Percentiles rank a stretch among this genome's conserved stretches.
Evolutionary conservation across 495 filamentous ascomycete genomes (phyloP).

Genomic region (Aspergillus diversus): DNA sequence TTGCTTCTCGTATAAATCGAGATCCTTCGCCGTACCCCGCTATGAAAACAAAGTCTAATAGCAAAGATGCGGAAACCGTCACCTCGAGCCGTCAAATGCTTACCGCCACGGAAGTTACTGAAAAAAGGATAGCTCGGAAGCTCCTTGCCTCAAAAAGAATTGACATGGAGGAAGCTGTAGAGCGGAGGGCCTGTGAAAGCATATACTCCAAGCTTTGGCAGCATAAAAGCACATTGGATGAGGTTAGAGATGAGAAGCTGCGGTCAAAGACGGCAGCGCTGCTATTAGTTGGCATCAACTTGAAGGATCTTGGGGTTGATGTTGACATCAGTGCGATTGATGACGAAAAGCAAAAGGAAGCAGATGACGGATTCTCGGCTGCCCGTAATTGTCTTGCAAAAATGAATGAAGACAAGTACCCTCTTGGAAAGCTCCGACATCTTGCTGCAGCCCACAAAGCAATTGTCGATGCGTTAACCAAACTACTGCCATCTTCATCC

Average conservation of each 20-base stretch:
- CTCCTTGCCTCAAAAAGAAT: conserved; percentile 74
- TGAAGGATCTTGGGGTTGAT: conserved; percentile 84
- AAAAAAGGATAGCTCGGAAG: conserved; percentile 76
- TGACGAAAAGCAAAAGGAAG: conserved; percentile 68
- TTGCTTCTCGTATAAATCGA: conserved; percentile 74
- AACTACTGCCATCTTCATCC: conserved; percentile 79
- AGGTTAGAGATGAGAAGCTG: conserved; percentile 92
- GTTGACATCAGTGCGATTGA: conserved; percentile 55
- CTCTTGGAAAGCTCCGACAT: conserved; percentile 87
- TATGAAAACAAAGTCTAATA: conserved; percentile 23
- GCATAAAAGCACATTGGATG: conserved; percentile 89
- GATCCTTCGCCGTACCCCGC: conserved; percentile 59
- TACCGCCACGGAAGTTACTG: conserved; percentile 79
- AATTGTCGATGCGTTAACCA: conserved; percentile 85
- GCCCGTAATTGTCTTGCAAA: conserved; percentile 74
- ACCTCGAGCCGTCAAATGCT: conserved; percentile 82
- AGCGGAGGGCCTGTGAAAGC: conserved; percentile 81
- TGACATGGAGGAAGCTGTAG: conserved; percentile 88
- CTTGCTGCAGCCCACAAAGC: conserved; percentile 88
- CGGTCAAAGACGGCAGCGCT: conserved; percentile 93
- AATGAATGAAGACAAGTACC: conserved; percentile 87
- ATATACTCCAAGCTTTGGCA: conserved; percentile 89
- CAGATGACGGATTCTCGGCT: conserved; percentile 69
- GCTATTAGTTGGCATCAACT: conserved; percentile 83
- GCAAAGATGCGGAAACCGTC: conserved; percentile 29